Percentiles rank a stretch among this genome's conserved stretches.
Conservation (phyloP, 1,139 yeast species). For the Saccharomyces hybrid region DNA sequence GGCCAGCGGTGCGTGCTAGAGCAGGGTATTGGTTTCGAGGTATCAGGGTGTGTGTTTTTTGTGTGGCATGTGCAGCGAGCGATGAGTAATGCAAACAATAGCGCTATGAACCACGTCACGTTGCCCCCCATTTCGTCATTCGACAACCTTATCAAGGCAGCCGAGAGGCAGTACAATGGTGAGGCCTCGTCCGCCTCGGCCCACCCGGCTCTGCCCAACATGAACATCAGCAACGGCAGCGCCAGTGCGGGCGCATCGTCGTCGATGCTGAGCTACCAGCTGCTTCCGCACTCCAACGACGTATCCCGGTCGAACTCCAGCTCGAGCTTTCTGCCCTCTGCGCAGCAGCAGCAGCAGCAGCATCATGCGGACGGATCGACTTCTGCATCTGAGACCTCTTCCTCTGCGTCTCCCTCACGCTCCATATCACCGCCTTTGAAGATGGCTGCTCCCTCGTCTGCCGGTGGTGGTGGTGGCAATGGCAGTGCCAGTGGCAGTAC, state of each 20-base stretch:
- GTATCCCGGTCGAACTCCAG: not conserved
- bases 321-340: not conserved
- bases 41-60: not conserved
- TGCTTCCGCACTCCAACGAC: conserved; percentile 1
- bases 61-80: conserved; percentile 1
- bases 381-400: not conserved
- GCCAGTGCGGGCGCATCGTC: conserved; percentile 1
- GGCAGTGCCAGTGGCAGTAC: not conserved
- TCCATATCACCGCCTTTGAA: not conserved
- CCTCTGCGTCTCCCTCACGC: not conserved
- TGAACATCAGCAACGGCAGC: not conserved
- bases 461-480: conserved; percentile 4
- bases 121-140: conserved; percentile 27
- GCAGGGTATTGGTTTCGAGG: not conserved
- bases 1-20: not conserved
- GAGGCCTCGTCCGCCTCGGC: not conserved
- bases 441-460: not conserved
- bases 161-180: conserved; percentile 12
- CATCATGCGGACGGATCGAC: not conserved
- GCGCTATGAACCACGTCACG: conserved; percentile 6
- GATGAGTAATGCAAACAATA: not conserved
- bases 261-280: not conserved
- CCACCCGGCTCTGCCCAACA: not conserved
- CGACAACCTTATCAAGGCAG: conserved; percentile 21
- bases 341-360: not conserved